Conservation (phyloP, 140 eudicot species). For the Anethum foeniculum region DNA sequence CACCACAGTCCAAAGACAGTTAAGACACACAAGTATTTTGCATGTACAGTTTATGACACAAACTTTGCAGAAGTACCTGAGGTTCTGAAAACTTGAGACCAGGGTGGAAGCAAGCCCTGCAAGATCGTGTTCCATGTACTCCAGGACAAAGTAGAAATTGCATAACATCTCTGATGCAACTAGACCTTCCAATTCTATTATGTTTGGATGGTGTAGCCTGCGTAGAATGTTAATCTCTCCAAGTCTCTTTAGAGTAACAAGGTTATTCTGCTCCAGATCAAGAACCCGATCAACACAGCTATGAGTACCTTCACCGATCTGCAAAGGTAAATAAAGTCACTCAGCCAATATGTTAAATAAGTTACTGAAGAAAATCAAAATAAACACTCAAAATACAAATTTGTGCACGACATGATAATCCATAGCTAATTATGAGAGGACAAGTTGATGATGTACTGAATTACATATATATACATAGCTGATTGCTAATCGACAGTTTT, state of each 20-base stretch:
- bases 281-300: background rate
- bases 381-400: background rate
- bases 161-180: background rate
- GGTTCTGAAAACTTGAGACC: background rate
- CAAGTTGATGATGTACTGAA: background rate
- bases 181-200: background rate
- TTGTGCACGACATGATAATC: background rate
- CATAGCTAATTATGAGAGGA: background rate
- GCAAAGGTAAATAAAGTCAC: background rate
- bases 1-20: background rate
- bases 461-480: no score
- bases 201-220: background rate
- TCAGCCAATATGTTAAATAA: background rate
- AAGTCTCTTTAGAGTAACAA: background rate
- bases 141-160: background rate
- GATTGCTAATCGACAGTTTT: no score
- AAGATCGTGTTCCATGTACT: slow-evolving; percentile 6
- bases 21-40: background rate
- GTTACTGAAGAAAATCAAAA: background rate
- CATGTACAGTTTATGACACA: background rate
- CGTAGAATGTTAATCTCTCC: background rate
- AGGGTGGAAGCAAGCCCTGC: background rate
- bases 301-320: background rate
- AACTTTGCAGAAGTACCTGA: background rate
- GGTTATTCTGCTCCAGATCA: background rate